These are phyloP conservation scores for Gloeostereum incarnatum DNA, from an alignment of 768 basidiomycete species.

Conservation along the genomic window DNA sequence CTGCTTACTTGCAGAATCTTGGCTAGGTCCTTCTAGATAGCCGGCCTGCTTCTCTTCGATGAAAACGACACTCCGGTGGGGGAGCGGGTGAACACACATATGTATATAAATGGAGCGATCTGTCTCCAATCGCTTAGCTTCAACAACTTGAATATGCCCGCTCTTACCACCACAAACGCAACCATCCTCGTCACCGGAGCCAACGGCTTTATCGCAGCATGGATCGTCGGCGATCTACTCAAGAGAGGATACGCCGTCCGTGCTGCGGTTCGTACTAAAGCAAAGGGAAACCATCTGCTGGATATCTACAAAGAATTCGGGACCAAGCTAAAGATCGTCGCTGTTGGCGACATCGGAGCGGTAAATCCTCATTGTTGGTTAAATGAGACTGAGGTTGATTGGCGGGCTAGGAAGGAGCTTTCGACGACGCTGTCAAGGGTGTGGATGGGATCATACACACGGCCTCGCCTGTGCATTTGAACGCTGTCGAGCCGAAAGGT, in stretches of 20 bases:
- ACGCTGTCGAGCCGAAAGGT: conserved; percentile 17
- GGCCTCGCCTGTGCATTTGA: conserved; percentile 21
- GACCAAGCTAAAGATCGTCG: conserved; percentile 36
- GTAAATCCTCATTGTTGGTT: conserved; percentile 15
- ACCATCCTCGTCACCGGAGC: conserved; percentile 35
- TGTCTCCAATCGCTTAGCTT: too few species aligned
- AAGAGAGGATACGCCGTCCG: conserved; percentile 39
- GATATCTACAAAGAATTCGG: conserved; percentile 33
- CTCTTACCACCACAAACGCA: conserved; percentile 11
- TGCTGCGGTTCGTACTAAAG: conserved; percentile 41
- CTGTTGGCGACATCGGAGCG: conserved; percentile 50
- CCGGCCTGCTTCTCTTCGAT: too few species aligned
- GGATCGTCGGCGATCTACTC: conserved; percentile 33
- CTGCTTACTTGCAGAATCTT: too few species aligned
- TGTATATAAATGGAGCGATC: too few species aligned
- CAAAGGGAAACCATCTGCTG: conserved; percentile 41
- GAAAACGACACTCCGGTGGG: too few species aligned
- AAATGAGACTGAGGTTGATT: background rate
- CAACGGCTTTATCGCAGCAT: conserved; percentile 25
- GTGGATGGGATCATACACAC: conserved; percentile 28
- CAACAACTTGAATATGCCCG: too few species aligned
- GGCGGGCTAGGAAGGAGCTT: conserved; percentile 17
- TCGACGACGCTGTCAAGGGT: conserved; percentile 35
- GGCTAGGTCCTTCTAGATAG: too few species aligned
- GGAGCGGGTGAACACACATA: too few species aligned